Evolutionary conservation across 768 basidiomycete species (phyloP), one percentile per base, ranked within the genome.

Genomic region (Gelatoporia subvermispora): DNA sequence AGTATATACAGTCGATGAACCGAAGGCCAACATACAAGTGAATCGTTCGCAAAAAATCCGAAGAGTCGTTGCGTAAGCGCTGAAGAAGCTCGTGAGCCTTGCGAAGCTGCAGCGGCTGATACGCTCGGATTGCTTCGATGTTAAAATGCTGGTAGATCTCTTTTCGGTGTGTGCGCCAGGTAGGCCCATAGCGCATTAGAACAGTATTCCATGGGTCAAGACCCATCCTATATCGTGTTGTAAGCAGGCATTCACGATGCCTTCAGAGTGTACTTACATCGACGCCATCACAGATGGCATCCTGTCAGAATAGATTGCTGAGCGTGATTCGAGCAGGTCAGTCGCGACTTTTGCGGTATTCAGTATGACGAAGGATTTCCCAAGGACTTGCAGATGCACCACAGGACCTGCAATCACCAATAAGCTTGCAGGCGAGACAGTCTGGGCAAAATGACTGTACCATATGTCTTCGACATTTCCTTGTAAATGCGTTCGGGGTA

Each of bases 121-220:
- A 50, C 9, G 45, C 7, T 2, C 16, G 16, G 11, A 48, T 36
- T 13, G 44, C 45, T 18, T 28, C 41, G 10, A 22, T 24, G 28
- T 51, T 47, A 52, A 58, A 58, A 28, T 58, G 65, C 1, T 66
- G 63, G 8, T 69, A 67, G 50, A 75, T 56, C 16, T 71, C 60
- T 47, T 68, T 67, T 43, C 77, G 71, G 57, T 72, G 72, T 48
- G 65, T 67, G 8, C 72, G 67, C 52, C 75, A 67, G 17, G 57
- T 66, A 34, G 73, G 65, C 35, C 69, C 71, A 55, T 72, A 72
- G 22, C 66, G 68, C 44, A 69, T 62, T 20, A 75, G 62, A 15
- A 68, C 67, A 43, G 76, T 66, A 22, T 63, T 63, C 57, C 45
- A 75, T 53, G 2, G 66, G 59, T 41, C 68, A 42, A 49, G 65